Base-by-base conservation (phyloP, 164 flowering plant species). In the Cinnamomum chago region DNA sequence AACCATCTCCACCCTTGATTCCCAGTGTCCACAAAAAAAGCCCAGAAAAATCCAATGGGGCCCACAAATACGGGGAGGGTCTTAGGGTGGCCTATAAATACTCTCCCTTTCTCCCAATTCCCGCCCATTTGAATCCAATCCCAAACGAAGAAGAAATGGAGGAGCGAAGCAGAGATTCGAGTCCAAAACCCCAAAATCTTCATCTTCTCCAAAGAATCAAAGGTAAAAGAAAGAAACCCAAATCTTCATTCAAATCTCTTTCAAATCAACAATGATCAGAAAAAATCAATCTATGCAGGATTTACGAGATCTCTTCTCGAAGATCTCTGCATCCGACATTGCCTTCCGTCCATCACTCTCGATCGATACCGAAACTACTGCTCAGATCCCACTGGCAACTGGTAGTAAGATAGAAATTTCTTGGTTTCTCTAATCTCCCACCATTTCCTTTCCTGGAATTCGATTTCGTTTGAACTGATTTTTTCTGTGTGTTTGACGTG, bases 341-440 rank as follows among this genome's bases (percentile, higher is more conserved):
- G 83, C 67, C 83, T 84, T 58, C 93, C 90, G 18, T 47, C 68
- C 25, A 67, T 88, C 55, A n/a, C 24, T 18, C 81, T 92, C 62
- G 82, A 86, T 75, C 86, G 86, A 4, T 90, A 83, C 82, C 79
- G 85, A 35, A 89, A 77, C 75, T 88, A 89, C 79, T 92, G 97
- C 84, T 33, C 85, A 0, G 81, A 86, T 65, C 52, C 84, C 13
- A 71, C 83, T 69, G 86, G 84, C 75, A 82, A 80, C 71, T 92
- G 97, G 94, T 92, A 69, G 4, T 20, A 30, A 5, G 5, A 30
- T 30, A 30, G 35, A 30, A 30, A 30, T 30, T 30, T 30, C 35
- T 30, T 30, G 35, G 5, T 30, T 30, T 30, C 9, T 30, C 47
- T 40, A 6, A 35, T 35, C 47, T 35, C 47, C 47, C 47, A 5